Conservation (phyloP, 441 rosid species). For the Aleurites moluccanus region DNA sequence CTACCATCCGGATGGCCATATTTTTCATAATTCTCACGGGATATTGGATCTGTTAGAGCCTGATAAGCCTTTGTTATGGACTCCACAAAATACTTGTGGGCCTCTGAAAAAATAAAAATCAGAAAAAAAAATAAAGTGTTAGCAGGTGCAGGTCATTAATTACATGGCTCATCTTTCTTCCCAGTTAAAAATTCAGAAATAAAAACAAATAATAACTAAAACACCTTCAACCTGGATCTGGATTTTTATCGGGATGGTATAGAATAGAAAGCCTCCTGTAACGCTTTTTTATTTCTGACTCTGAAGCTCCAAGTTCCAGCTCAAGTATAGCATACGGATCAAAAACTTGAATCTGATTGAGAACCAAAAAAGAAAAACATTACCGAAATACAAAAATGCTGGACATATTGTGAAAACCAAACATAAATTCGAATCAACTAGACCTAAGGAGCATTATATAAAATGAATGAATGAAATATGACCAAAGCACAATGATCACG, state of each 20-base stretch:
- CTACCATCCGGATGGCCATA: conserved; percentile 99
- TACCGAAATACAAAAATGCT: background rate
- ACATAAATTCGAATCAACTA: background rate
- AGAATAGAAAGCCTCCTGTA: conserved; percentile 84
- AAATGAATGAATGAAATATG: background rate
- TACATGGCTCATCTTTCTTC: conserved; percentile 14
- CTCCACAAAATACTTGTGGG: conserved; percentile 82
- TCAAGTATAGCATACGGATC: conserved; percentile 91
- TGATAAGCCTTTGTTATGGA: conserved; percentile 96
- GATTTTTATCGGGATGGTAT: conserved; percentile 99
- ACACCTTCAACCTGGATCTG: conserved; percentile 83
- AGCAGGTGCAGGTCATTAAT: conserved; percentile 24
- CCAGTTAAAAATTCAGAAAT: conserved; percentile 7
- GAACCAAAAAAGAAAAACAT: conserved; percentile 5
- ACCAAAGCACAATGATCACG: background rate
- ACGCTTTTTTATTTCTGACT: conserved; percentile 82
- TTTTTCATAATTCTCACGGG: conserved; percentile 97
- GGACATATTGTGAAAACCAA: too few species aligned
- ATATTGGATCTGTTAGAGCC: conserved; percentile 89
- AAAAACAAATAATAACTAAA: conserved; percentile 18
- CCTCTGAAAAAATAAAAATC: conserved; percentile 52
- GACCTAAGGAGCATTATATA: background rate
- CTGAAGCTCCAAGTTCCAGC: conserved; percentile 76
- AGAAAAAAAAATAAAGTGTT: conserved; percentile 15
- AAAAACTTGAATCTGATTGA: conserved; percentile 73